Base-by-base conservation (phyloP, 768 basidiomycete genomes). In the Rhizopogon vulgaris region DNA sequence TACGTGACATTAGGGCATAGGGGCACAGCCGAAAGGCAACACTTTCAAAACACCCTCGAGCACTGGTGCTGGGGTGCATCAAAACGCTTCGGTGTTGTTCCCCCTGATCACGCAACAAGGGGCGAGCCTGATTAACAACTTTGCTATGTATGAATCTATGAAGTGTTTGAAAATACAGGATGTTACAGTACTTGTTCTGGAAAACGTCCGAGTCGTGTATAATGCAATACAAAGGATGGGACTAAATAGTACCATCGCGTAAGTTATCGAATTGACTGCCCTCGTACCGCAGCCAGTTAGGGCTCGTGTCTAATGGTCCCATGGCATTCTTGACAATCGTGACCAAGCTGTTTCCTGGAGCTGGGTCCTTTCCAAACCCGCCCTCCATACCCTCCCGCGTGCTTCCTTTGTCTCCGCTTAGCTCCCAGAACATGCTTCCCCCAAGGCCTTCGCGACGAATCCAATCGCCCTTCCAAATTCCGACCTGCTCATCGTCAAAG, bases 391-490 rank as follows among this genome's bases (percentile, higher is more conserved):
- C 87, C 37, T 86, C 81, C 48, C 87, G 78, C 28, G 66, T 59
- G 4, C 71, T 70, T 1, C 81, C 81, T 65, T 92, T 91, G 70
- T 97, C 95, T 2, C 90, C 92, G 58, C 85, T 87, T 38, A 95
- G 73, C 66, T 94, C 91, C 91, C 90, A 93, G 59, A 86, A 86
- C 96, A 99, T 99, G 51, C 87, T 88, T 0, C 96, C 96, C 6
- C 89, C 90, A 4, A 98, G 71, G 0, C 81, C 79, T 62, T 86
- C 79, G 34, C 79, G 75, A 60, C 73, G 73, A 63, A 98, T 93
- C 73, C 86, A 97, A 52, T 78, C 76, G 12, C 88, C 90, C 67
- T 94, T 94, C 78, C 78, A 77, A 48, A 67, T 65, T 2, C 78
- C 90, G 2, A 89, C 77, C 18, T 79, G 70, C 51, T 85, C 87